Conservation (phyloP, 495 filamentous ascomycete genomes). For the Elasticomyces elasticus region DNA sequence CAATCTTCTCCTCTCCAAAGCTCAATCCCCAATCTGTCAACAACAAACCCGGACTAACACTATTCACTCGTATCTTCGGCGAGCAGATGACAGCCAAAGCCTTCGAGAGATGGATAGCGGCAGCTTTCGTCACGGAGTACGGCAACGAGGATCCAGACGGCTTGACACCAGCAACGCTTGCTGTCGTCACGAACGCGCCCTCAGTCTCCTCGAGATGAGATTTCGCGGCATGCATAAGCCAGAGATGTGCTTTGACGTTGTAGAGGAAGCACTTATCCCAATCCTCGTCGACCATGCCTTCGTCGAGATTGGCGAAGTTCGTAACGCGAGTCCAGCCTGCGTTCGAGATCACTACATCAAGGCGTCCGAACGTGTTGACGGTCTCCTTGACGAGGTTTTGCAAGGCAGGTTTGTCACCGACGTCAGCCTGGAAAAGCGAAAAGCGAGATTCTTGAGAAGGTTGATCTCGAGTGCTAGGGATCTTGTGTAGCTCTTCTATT, state of each 20-base stretch:
- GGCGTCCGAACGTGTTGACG: conserved; percentile 36
- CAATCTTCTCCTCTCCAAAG: conserved; percentile 39
- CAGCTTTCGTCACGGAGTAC: conserved; percentile 38
- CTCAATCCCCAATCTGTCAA: conserved; percentile 44
- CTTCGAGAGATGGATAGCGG: conserved; percentile 47
- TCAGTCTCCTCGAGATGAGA: conserved; percentile 39
- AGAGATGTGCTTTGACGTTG: conserved; percentile 51
- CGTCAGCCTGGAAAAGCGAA: conserved; percentile 40
- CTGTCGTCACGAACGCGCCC: conserved; percentile 45
- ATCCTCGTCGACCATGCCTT: conserved; percentile 46
- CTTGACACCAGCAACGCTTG: conserved; percentile 44
- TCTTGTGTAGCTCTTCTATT: conserved; percentile 34
- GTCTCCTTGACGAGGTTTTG: conserved; percentile 37
- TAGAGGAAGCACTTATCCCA: conserved; percentile 49
- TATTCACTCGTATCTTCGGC: conserved; percentile 46
- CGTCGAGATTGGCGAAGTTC: conserved; percentile 42
- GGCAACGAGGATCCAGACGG: conserved; percentile 40
- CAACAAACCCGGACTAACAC: conserved; percentile 41
- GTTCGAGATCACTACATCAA: conserved; percentile 49
- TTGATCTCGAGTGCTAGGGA: conserved; percentile 14
- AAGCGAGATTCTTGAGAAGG: conserved; percentile 27
- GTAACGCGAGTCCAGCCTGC: conserved; percentile 47
- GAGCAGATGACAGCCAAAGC: conserved; percentile 40
- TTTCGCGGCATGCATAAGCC: conserved; percentile 42
- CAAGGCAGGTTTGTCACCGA: conserved; percentile 37